Base-by-base conservation (phyloP, 768 basidiomycete species). In the Postia placenta region DNA sequence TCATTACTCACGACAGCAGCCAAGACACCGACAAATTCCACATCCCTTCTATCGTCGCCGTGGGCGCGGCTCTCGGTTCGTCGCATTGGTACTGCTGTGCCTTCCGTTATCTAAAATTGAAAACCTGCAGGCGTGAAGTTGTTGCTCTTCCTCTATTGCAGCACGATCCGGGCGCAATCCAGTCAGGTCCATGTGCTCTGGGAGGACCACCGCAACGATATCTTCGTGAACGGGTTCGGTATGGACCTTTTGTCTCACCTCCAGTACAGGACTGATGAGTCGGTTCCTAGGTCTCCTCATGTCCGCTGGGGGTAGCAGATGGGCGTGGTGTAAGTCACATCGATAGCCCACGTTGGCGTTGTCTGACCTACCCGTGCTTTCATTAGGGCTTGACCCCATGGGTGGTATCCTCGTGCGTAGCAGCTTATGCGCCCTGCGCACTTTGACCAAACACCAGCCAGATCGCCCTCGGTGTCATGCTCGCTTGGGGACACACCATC, bases 121-220 rank as follows among this genome's bases (percentile, higher is more conserved):
- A n/a, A n/a, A n/a, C n/a, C 23, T 28, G 23, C 52, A 92, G 90
- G 76, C 43, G 81, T 89, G 54, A 99, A 99, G 67, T 74, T 92
- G 40, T 38, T 83, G 0, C 78, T 99, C 37, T 98, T 98, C 69
- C 30, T 92, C 3, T 96, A 92, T 67, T 93, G 93, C 65, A 80
- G 71, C 59, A 75, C 88, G 2, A 74, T 95, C 39, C 81, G 90
- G 24, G 76, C 75, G 26, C 80, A 79, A 54, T 92, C 88, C 5
- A 93, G 89, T 58, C 96, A 99, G 67, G 95, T 99, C 2, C 79
- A 80, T 40, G 81, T 96, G n/a, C 76, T 96, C 24, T 97, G 92
- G 92, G 90, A 96, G 65, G 95, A 98, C 62, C 94, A 97, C 56
- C 75, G 94, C 56, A 97, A 93, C 59, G 95, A 95, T 60, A 63